Percentiles rank a stretch among this genome's conserved stretches.
These are phyloP conservation scores for Ceratorhiza oryzae-sativae DNA, from an alignment of 1,284 basidiomycete species.

Conservation along the genomic window DNA sequence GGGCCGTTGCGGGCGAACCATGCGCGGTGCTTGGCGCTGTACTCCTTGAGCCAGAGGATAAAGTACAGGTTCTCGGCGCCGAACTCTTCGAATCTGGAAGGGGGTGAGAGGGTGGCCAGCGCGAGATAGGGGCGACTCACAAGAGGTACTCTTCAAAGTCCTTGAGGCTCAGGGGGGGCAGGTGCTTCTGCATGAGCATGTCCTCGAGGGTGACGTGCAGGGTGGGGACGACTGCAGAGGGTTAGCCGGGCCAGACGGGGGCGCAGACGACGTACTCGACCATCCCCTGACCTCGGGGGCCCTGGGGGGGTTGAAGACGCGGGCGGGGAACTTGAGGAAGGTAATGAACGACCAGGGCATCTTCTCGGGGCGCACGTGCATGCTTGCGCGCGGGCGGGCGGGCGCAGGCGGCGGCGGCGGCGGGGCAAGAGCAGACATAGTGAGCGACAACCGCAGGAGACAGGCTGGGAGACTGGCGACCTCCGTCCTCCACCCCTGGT, in stretches of 20 bases:
- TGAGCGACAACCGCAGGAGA: slow-evolving; percentile 24
- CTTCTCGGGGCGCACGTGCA: slow-evolving; percentile 17
- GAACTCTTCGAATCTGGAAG: slow-evolving; percentile 36
- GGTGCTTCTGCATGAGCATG: slow-evolving; percentile 31
- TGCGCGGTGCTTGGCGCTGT: slow-evolving; percentile 34
- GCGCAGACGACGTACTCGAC: slow-evolving; percentile 6
- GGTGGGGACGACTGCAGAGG: slow-evolving; percentile 17
- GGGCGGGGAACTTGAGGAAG: slow-evolving; percentile 29
- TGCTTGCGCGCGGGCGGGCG: slow-evolving; percentile 2
- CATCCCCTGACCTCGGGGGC: slow-evolving; percentile 18
- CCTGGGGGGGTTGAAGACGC: slow-evolving; percentile 34
- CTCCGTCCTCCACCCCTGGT: background rate
- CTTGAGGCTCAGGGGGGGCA: slow-evolving; percentile 31
- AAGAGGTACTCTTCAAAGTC: slow-evolving; percentile 41
- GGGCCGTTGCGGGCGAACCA: slow-evolving; percentile 17
- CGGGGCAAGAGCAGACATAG: slow-evolving; percentile 30
- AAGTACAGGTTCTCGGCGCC: slow-evolving; percentile 41
- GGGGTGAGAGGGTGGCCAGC: background rate
- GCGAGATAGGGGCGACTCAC: background rate
- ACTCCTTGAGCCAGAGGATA: slow-evolving; percentile 40
- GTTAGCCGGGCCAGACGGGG: background rate
- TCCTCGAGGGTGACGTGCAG: slow-evolving; percentile 22
- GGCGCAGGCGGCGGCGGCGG: slow-evolving; percentile 5
- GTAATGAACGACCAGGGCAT: slow-evolving; percentile 32
- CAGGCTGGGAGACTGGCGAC: slow-evolving; percentile 3